Evolutionary conservation across 495 filamentous ascomycete genomes (phyloP), one percentile per base, ranked within the genome.

Genomic region (Penicillium antarcticum): DNA sequence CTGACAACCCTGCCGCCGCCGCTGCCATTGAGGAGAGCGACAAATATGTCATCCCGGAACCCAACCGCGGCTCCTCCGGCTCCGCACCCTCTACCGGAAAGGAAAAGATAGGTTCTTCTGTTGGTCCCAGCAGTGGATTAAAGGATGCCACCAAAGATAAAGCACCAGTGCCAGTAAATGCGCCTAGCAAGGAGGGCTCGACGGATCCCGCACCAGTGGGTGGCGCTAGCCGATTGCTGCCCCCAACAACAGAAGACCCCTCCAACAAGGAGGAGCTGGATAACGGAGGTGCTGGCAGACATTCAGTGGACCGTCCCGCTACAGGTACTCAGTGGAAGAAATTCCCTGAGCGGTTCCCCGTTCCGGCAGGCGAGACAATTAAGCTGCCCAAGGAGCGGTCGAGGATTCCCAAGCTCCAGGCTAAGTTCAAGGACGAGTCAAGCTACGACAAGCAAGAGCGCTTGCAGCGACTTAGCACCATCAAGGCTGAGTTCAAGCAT

Each of bases 381-480:
- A 74, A 74, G 38, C 76, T 97, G 16, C 94, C 94, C 11, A 84
- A 83, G 17, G 87, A 83, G 23, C 74, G 75, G 23, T 75, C 88
- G 2, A 85, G 84, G 61, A 85, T 97, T 16, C 89, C 89, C 2
- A 78, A 77, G 56, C 82, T 98, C 29, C 95, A 98, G 67, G 77
- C 82, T 52, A 66, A 72, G 0, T 90, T 94, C 67, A 68, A 71
- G 51, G 74, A 81, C 49, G 89, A 95, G 60, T 73, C 81, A 0
- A 65, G 77, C 1, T 67, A 73, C 8, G 81, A 77, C 11, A 85
- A 82, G 53, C 78, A 78, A 49, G 78, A 78, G 53, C 85, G 89
- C 10, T 61, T 87, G 55, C 66, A 76, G 46, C 82, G 86, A 38
- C 80, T 86, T 50, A 72, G 77, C n/a, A 70, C 76, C 5, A 76